Conservation (phyloP, 176 grass and related monocot genomes). For the Carex scoparia region DNA sequence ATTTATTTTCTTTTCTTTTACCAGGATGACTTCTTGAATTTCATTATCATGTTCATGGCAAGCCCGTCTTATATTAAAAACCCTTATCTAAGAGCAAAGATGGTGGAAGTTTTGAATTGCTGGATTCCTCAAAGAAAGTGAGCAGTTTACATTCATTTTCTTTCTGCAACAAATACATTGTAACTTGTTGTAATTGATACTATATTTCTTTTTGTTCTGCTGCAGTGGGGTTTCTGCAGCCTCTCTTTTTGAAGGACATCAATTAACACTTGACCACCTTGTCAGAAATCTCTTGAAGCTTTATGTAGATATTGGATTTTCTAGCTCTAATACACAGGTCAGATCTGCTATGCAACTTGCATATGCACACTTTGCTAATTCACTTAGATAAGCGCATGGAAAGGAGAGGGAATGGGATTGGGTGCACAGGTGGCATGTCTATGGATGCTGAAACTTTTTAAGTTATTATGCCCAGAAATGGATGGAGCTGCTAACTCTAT, state of each 20-base stretch:
- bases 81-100: conserved; percentile 93
- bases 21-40: conserved; percentile 95
- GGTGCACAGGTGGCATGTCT: neutral
- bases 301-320: conserved; percentile 99
- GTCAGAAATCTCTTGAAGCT: conserved; percentile 92
- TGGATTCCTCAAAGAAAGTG: conserved; percentile 93
- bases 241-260: conserved; percentile 88
- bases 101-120: conserved; percentile 98
- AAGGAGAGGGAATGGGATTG: neutral
- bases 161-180: neutral
- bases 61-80: conserved; percentile 90
- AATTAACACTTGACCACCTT: conserved; percentile 78
- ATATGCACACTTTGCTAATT: neutral
- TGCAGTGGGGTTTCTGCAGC: conserved; percentile 64
- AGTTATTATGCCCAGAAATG: neutral
- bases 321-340: conserved; percentile 93
- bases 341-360: conserved; percentile 9
- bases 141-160: conserved; percentile 9
- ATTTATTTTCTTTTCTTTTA: conserved; percentile 14
- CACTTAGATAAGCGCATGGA: neutral
- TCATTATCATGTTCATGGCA: conserved; percentile 98
- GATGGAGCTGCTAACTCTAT: neutral
- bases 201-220: neutral
- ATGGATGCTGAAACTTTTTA: neutral
- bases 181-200: conserved; percentile 4